Conservation (phyloP, 371 early-diverging fungal genomes). For the Mucor lusitanicus region DNA sequence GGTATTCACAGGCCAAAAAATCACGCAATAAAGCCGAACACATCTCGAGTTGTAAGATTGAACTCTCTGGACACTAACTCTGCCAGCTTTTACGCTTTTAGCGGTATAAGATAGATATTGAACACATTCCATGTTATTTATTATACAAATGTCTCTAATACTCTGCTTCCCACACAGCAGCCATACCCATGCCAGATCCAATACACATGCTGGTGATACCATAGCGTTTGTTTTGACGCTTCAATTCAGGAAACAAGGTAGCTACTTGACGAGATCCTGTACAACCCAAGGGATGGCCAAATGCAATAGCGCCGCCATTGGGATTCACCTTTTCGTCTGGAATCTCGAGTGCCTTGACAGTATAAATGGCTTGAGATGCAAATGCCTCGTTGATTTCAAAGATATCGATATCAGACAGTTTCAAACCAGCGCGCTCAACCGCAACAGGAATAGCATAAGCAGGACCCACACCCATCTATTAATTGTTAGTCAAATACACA, state of each 20-base stretch:
- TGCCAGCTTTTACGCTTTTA: too few species aligned
- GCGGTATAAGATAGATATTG: too few species aligned
- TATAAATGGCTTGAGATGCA: slow-evolving; percentile 96
- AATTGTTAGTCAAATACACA: too few species aligned
- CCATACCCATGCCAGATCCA: slow-evolving; percentile 98
- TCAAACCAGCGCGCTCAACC: slow-evolving; percentile 81
- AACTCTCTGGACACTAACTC: too few species aligned
- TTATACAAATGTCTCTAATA: too few species aligned
- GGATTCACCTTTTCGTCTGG: slow-evolving; percentile 93
- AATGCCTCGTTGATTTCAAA: slow-evolving; percentile 98
- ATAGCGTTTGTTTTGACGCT: slow-evolving; percentile 80
- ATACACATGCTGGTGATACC: slow-evolving; percentile 96
- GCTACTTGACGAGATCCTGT: slow-evolving; percentile 98
- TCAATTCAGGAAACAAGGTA: slow-evolving; percentile 91
- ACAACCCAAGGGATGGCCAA: slow-evolving; percentile 71
- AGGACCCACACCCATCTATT: slow-evolving; percentile 98
- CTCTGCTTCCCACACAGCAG: slow-evolving; percentile 83
- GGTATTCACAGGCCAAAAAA: too few species aligned
- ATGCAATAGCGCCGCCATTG: slow-evolving; percentile 95
- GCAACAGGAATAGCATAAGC: slow-evolving; percentile 94
- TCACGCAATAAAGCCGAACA: too few species aligned
- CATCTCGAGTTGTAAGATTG: too few species aligned
- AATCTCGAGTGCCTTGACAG: slow-evolving; percentile 84
- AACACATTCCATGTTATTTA: too few species aligned
- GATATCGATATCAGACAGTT: slow-evolving; percentile 75